phyloP scores from a whole-genome alignment of 805 yeast genomes.

The Cyberlindnera japonica region DNA sequence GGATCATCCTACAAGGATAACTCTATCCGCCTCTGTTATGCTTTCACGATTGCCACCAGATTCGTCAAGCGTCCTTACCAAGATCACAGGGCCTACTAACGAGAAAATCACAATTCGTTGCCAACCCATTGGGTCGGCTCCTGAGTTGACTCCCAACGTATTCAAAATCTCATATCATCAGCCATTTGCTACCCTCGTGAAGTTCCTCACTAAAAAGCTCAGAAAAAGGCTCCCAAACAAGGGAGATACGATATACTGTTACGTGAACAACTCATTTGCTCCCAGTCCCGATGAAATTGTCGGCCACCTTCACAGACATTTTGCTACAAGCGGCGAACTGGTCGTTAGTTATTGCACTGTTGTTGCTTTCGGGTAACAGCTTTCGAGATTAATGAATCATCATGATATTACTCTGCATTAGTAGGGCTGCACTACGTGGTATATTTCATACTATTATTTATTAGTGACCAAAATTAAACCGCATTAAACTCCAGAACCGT shows the following conservation, averaged over 20 bases:
- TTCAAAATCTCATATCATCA: conserved; percentile 47
- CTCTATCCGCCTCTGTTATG: conserved; percentile 24
- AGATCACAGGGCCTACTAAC: conserved; percentile 11
- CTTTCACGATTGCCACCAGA: conserved; percentile 21
- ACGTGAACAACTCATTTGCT: conserved; percentile 42
- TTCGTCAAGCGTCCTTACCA: conserved; percentile 15
- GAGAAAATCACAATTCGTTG: conserved; percentile 44
- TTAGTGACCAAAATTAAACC: too few species aligned
- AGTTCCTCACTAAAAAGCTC: conserved; percentile 42
- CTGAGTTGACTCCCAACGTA: conserved; percentile 44
- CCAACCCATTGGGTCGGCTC: conserved; percentile 58
- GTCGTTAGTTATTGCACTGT: conserved; percentile 42
- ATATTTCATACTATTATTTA: too few species aligned
- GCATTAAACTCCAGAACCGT: too few species aligned
- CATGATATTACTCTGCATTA: neutral
- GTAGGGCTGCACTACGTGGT: too few species aligned
- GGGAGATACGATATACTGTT: conserved; percentile 33
- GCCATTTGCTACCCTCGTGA: conserved; percentile 42
- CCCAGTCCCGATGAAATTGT: conserved; percentile 43
- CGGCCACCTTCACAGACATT: conserved; percentile 35
- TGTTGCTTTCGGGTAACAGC: conserved; percentile 41
- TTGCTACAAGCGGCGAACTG: conserved; percentile 36
- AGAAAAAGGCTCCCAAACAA: conserved; percentile 22
- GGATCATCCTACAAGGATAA: conserved; percentile 19
- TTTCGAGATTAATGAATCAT: neutral